Conservation (phyloP, 805 yeast genomes). For the Candida nemodendra region DNA sequence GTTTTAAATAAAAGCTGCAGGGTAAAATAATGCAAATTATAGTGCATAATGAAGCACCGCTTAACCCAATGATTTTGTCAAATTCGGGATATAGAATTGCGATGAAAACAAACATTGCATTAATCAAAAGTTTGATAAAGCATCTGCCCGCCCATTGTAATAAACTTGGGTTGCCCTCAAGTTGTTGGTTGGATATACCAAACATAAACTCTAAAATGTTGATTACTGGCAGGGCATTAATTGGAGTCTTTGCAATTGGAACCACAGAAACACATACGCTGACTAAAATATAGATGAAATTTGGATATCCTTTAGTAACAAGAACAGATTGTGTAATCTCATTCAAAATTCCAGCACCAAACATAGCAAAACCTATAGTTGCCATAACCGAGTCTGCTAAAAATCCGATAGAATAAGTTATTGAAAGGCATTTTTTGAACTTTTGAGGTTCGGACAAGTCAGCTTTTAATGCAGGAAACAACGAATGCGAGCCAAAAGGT, state of each 20-base stretch:
- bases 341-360: slow-evolving; percentile 65
- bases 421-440: slow-evolving; percentile 49
- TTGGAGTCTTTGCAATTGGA: slow-evolving; percentile 84
- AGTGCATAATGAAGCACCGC: slow-evolving; percentile 83
- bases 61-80: slow-evolving; percentile 77
- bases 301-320: slow-evolving; percentile 65
- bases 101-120: slow-evolving; percentile 58
- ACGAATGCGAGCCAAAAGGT: slow-evolving; percentile 84
- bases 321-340: slow-evolving; percentile 78
- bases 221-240: slow-evolving; percentile 82
- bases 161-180: slow-evolving; percentile 13
- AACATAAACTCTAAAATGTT: slow-evolving; percentile 60
- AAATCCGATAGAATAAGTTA: slow-evolving; percentile 59
- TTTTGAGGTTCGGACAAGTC: slow-evolving; percentile 74
- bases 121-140: slow-evolving; percentile 49
- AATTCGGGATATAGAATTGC: slow-evolving; percentile 80
- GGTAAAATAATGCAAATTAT: slow-evolving; percentile 80
- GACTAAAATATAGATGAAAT: slow-evolving; percentile 51
- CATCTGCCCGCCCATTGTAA: slow-evolving; percentile 13
- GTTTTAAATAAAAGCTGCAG: slow-evolving; percentile 64
- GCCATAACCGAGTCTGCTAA: slow-evolving; percentile 62
- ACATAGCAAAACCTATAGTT: slow-evolving; percentile 72
- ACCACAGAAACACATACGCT: slow-evolving; percentile 72
- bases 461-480: slow-evolving; percentile 71
- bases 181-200: slow-evolving; percentile 31